phyloP scores from a whole-genome alignment of 2,329 filamentous ascomycete genomes.

The Graphilbum fragrans region DNA sequence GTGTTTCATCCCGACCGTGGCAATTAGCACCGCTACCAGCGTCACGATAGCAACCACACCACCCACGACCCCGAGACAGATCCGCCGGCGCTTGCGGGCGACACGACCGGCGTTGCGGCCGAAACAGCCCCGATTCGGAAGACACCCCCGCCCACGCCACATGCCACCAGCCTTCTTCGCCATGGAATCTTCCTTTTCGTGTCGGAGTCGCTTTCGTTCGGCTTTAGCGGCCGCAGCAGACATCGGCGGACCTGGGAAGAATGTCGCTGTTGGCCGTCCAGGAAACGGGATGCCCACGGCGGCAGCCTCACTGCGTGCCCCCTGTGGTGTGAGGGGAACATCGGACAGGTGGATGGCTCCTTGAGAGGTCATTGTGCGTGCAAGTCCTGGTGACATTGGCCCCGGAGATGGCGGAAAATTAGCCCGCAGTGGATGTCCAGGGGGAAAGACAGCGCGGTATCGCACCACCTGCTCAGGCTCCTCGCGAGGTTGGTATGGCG shows the following conservation, averaged over 20 bases:
- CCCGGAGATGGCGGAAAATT: slow-evolving; percentile 46
- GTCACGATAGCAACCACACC: slow-evolving; percentile 33
- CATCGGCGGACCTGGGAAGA: slow-evolving; percentile 13
- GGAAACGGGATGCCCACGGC: slow-evolving; percentile 23
- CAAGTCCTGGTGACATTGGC: slow-evolving; percentile 49
- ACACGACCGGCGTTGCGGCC: slow-evolving; percentile 52
- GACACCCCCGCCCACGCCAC: slow-evolving; percentile 54
- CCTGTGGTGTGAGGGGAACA: slow-evolving; percentile 39
- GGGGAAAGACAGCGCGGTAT: slow-evolving; percentile 47
- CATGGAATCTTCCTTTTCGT: slow-evolving; percentile 54
- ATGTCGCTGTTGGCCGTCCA: slow-evolving; percentile 29
- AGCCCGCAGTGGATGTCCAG: slow-evolving; percentile 31
- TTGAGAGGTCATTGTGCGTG: slow-evolving; percentile 49
- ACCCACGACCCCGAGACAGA: slow-evolving; percentile 41
- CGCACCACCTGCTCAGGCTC: slow-evolving; percentile 26
- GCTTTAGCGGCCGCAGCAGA: slow-evolving; percentile 21
- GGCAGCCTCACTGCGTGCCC: slow-evolving; percentile 10
- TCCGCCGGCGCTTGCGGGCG: slow-evolving; percentile 48
- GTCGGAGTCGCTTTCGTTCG: slow-evolving; percentile 40
- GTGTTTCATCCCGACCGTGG: slow-evolving; percentile 42
- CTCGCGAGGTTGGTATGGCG: slow-evolving; percentile 42
- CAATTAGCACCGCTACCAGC: slow-evolving; percentile 43
- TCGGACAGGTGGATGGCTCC: slow-evolving; percentile 49
- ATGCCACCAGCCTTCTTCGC: slow-evolving; percentile 45
- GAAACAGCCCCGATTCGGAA: slow-evolving; percentile 52